Evolutionary conservation across 1,139 yeast species (phyloP).

Genomic region (Nadsonia commutata): DNA sequence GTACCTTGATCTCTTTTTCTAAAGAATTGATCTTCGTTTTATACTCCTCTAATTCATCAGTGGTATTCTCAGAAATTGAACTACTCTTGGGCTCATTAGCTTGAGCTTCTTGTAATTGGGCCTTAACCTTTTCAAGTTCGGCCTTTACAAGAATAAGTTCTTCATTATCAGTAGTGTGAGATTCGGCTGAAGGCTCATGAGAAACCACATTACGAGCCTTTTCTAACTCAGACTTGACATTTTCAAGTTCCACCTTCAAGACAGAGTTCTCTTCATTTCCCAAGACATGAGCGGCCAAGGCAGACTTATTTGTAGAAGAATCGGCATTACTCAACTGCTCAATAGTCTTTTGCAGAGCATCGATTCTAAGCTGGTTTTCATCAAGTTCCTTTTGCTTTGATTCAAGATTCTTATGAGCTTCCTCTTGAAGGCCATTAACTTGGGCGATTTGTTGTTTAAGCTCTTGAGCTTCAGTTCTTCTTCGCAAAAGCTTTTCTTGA

Average conservation of each 20-base stretch:
- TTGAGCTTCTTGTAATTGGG: neutral
- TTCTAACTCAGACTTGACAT: slow-evolving; percentile 14
- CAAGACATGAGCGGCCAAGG: slow-evolving; percentile 13
- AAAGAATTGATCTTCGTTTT: slow-evolving; percentile 7
- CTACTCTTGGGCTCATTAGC: neutral
- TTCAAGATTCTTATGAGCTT: slow-evolving; percentile 9
- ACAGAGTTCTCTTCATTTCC: slow-evolving; percentile 19
- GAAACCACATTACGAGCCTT: slow-evolving; percentile 15
- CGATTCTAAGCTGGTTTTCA: slow-evolving; percentile 9
- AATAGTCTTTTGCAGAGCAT: slow-evolving; percentile 14
- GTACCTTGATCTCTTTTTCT: slow-evolving; percentile 5
- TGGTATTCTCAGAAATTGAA: neutral
- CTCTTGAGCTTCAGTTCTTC: slow-evolving; percentile 13
- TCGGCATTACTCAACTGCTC: slow-evolving; percentile 9
- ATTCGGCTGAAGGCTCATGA: slow-evolving; percentile 24
- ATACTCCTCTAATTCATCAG: slow-evolving; percentile 4
- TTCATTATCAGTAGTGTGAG: slow-evolving; percentile 21
- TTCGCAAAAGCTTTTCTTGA: slow-evolving; percentile 17
- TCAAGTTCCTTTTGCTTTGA: slow-evolving; percentile 13
- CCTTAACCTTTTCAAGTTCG: slow-evolving; percentile 14
- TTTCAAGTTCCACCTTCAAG: slow-evolving; percentile 1
- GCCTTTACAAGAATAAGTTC: slow-evolving; percentile 16
- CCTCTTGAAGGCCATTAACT: slow-evolving; percentile 3
- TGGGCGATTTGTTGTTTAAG: slow-evolving; percentile 13
- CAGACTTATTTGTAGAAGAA: slow-evolving; percentile 4